Conservation (phyloP, 192 early-diverging fungal species). For the Podila epicladia region DNA sequence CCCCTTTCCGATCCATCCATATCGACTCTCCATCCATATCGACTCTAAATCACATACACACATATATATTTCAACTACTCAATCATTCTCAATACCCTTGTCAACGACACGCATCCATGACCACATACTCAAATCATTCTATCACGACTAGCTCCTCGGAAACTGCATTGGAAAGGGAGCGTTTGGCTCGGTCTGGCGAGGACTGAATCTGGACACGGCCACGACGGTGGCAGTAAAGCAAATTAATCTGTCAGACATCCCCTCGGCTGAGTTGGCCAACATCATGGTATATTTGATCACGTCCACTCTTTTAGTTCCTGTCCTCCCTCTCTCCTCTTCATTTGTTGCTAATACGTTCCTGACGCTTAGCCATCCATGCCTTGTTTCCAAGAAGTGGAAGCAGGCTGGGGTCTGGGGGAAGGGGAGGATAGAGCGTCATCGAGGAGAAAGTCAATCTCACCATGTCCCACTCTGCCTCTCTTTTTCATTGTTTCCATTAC, state of each 20-base stretch:
- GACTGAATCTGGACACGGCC: constrained; percentile 71
- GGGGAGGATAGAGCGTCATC: not conserved
- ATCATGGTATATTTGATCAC: constrained; percentile 48
- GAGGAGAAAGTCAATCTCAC: not conserved
- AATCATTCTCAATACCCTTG: too few species aligned
- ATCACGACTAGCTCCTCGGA: constrained; percentile 57
- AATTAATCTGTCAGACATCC: constrained; percentile 62
- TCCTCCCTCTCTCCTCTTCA: not conserved
- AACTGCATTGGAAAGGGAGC: constrained; percentile 81
- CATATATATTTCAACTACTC: too few species aligned
- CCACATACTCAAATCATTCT: not conserved
- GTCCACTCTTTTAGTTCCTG: not conserved
- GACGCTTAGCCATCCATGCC: not conserved
- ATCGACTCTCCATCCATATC: too few species aligned
- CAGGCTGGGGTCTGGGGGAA: not conserved
- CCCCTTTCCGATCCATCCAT: too few species aligned
- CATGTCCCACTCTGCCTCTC: not conserved
- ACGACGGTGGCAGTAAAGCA: constrained; percentile 80
- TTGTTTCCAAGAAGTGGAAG: not conserved
- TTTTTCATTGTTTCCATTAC: constrained; percentile 10
- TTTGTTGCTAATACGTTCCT: constrained; percentile 12
- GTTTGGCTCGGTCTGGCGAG: constrained; percentile 77
- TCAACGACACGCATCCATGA: too few species aligned
- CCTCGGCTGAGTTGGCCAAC: constrained; percentile 44
- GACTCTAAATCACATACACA: too few species aligned